Evolutionary conservation across 345 rosid genomes (phyloP).

Genomic region (Streptanthus diversifolius): DNA sequence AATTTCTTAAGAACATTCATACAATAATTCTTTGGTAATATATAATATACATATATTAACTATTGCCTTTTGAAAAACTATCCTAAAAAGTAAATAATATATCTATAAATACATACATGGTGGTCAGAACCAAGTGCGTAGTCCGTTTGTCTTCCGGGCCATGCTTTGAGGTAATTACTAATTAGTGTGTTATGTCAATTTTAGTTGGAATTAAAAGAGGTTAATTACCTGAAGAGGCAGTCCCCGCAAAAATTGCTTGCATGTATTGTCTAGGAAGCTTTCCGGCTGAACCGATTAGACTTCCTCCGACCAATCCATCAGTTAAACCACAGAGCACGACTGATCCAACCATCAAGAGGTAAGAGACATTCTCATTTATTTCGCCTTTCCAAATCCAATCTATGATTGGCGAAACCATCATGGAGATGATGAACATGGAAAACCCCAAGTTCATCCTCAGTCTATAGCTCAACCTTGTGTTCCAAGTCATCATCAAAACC

Average conservation of each 20-base stretch:
- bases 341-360: constrained; percentile 49
- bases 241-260: constrained; percentile 96
- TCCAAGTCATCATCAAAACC: constrained; percentile 48
- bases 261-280: constrained; percentile 84
- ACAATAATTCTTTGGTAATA: background rate
- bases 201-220: background rate
- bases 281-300: constrained; percentile 82
- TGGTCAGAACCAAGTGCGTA: background rate
- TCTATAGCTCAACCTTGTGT: constrained; percentile 52
- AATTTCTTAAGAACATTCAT: no score
- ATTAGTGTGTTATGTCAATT: background rate
- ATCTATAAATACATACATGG: background rate
- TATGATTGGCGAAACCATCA: constrained; percentile 62
- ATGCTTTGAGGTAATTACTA: background rate
- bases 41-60: background rate
- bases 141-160: background rate
- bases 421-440: constrained; percentile 60
- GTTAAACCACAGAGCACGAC: constrained; percentile 81
- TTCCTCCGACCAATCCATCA: constrained; percentile 85
- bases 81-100: background rate
- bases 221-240: constrained; percentile 82
- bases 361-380: constrained; percentile 35
- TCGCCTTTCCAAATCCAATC: constrained; percentile 56
- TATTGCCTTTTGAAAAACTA: background rate
- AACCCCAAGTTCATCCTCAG: constrained; percentile 78